phyloP scores from a whole-genome alignment of 1,139 yeast species.

The Ashbya aceris region DNA sequence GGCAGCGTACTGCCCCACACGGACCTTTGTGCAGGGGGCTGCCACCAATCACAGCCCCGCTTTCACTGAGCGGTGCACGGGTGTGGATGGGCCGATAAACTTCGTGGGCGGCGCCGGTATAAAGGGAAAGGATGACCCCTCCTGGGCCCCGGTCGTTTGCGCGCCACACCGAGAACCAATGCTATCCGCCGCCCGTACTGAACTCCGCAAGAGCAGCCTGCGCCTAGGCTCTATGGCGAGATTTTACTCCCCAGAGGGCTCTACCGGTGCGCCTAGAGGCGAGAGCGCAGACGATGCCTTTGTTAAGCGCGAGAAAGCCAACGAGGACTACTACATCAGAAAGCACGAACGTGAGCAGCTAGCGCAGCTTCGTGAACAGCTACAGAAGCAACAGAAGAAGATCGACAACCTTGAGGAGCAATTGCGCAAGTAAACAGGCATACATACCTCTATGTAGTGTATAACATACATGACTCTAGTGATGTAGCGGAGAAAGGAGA shows the following conservation, averaged over 20 bases:
- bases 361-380: conserved; percentile 41
- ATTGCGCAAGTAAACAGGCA: conserved; percentile 15
- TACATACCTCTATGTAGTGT: not conserved
- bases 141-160: no score
- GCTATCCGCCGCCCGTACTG: no score
- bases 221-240: conserved; percentile 26
- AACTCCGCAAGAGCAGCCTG: no score
- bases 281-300: conserved; percentile 41
- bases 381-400: conserved; percentile 42
- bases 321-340: conserved; percentile 54
- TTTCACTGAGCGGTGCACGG: no score
- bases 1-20: no score
- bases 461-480: not conserved
- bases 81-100: no score
- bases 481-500: not conserved
- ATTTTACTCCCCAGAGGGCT: conserved; percentile 37
- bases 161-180: no score
- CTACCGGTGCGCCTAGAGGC: conserved; percentile 41
- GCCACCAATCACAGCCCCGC: no score
- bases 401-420: conserved; percentile 32
- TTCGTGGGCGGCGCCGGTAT: no score
- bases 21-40: no score
- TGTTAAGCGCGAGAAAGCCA: conserved; percentile 61
- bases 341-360: conserved; percentile 58
- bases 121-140: no score